Base-by-base conservation (phyloP, 1,284 basidiomycete genomes). In the Moesziomyces globuligerus region DNA sequence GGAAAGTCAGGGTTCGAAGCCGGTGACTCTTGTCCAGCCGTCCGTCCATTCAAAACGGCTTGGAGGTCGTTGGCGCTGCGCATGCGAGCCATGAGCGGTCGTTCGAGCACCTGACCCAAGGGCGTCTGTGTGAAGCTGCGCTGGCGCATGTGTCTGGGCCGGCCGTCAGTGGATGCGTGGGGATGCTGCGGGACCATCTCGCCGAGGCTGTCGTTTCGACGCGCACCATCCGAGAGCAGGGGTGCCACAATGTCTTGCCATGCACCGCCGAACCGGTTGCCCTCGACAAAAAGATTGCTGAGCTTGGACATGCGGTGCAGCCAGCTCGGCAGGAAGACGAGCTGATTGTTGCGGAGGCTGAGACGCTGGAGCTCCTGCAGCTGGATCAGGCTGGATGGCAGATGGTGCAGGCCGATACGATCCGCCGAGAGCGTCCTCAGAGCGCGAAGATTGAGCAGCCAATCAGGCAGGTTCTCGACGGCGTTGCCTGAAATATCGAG, bases 401-500 rank as follows among this genome's bases (percentile, higher is more conserved):
- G 85, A 7, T 87, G 89, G 13, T 84, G 85, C 65, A 97, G 87
- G 9, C 90, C 90, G 68, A 92, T 95, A 3, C 88, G 88, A 84
- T 98, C 95, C 25, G 92, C 91, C 48, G 93, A 90, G 74, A 98
- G 86, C 61, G 98, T 90, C 39, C 91, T 89, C 48, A 98, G 87
- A 62, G 89, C 89, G 7, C 85, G 84, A 24, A 98, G 86, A 61
- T 90, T 87, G 28, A 89, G 87, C 37, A 97, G 85, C 83, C 93
- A 94, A 25, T 64, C 50, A 1, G 67, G 50, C 23, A 64, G 38
- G 28, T 20, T 59, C 3, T 64, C 88, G 41, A 98, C 86, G 1
- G 91, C 91, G 82, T 98, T 98, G 52, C 88, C 89, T 13, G 92
- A 92, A 49, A 98, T 87, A 81, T 98, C 96, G 51, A 98, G 87